These are phyloP conservation scores for Malassezia equina DNA, from an alignment of 1,284 basidiomycete genomes.

Conservation along the genomic window DNA sequence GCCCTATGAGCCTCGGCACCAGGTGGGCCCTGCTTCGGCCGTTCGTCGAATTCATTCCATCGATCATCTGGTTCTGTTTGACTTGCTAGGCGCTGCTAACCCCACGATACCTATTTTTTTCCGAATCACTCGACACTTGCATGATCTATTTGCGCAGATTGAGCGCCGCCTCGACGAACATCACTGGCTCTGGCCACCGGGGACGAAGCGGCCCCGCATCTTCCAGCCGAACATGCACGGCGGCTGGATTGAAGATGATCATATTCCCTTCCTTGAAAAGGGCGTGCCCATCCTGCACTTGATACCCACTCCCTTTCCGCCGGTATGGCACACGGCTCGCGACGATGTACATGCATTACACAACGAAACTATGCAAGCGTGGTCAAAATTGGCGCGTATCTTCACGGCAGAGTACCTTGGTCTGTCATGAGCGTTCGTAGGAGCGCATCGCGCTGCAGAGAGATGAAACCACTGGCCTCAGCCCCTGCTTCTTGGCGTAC, in stretches of 20 bases:
- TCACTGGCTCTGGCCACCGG: slow-evolving; percentile 22
- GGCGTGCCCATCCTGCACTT: slow-evolving; percentile 86
- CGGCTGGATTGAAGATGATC: slow-evolving; percentile 81
- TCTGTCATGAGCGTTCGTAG: slow-evolving; percentile 48
- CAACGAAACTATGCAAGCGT: slow-evolving; percentile 64
- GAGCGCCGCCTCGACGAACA: slow-evolving; percentile 23
- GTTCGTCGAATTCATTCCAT: slow-evolving; percentile 37
- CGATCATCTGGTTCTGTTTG: slow-evolving; percentile 40
- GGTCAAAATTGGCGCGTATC: slow-evolving; percentile 78
- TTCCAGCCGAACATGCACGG: slow-evolving; percentile 36
- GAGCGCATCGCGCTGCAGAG: neutral
- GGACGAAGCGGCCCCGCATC: slow-evolving; percentile 5
- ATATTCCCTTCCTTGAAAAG: slow-evolving; percentile 71
- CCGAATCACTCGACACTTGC: slow-evolving; percentile 31
- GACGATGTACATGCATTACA: slow-evolving; percentile 82
- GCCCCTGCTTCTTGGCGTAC: neutral
- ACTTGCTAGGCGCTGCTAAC: slow-evolving; percentile 34
- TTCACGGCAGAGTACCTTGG: slow-evolving; percentile 84
- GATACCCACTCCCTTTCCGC: slow-evolving; percentile 79
- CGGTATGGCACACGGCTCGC: slow-evolving; percentile 81
- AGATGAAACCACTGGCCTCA: neutral
- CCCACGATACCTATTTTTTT: slow-evolving; percentile 35
- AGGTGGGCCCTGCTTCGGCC: slow-evolving; percentile 3
- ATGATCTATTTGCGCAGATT: slow-evolving; percentile 20
- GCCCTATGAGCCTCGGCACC: slow-evolving; percentile 1